These are phyloP conservation scores for Silene conica DNA, from an alignment of 148 eudicot species.

Conservation along the genomic window DNA sequence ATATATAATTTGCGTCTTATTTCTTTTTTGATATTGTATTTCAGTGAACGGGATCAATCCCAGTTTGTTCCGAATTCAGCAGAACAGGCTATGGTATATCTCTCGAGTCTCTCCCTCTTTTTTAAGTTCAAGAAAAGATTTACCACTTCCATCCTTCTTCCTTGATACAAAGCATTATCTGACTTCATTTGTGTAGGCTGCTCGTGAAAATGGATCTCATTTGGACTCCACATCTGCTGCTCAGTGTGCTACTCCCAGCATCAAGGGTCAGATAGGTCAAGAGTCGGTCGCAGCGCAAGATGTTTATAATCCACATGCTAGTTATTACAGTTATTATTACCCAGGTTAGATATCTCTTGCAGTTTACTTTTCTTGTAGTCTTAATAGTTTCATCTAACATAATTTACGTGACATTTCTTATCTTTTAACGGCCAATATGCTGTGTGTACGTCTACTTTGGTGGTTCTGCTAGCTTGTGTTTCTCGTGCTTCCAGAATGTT, in stretches of 20 bases:
- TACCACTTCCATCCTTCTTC: neutral
- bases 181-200: neutral
- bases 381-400: neutral
- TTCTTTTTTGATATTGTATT: neutral
- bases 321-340: conserved; percentile 60
- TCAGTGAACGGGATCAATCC: neutral
- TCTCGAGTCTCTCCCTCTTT: neutral
- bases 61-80: neutral
- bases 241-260: neutral
- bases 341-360: conserved; percentile 42
- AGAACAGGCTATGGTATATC: neutral
- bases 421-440: too few relatives aligned
- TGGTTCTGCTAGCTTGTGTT: neutral
- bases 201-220: neutral
- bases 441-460: too few relatives aligned
- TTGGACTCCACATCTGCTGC: neutral
- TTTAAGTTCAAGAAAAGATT: neutral
- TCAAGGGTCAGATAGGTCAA: neutral
- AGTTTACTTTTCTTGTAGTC: neutral
- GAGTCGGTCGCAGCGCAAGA: conserved; percentile 40
- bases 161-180: neutral
- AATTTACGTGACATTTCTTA: too few relatives aligned
- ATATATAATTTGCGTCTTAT: too few relatives aligned
- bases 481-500: neutral
- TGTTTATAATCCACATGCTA: conserved; percentile 47